Evolutionary conservation across 148 eudicot species (phyloP), one percentile per base, ranked within the genome.

Genomic region (Mesembryanthemum crystallinum): DNA sequence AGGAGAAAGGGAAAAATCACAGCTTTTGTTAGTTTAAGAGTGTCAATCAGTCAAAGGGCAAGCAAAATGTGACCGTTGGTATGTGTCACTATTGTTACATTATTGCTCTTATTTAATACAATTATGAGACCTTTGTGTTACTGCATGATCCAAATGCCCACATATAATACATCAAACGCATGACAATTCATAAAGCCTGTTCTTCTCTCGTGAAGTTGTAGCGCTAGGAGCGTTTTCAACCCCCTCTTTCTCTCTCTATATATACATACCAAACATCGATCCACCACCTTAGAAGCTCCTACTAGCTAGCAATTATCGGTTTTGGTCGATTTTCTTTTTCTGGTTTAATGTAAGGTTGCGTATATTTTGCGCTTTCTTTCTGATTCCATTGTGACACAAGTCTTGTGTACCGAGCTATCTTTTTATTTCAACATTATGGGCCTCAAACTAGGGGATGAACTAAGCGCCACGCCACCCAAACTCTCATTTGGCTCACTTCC

Each of bases 401-500:
- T 51, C 30, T 29, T 51, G 47, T 35, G 1, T 14, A 74, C 47
- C 25, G 21, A 24, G 12, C 37, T 30, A 28, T 11, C 21, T 29
- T 29, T 20, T 32, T 37, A 15, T 42, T 30, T 42, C 43, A 17
- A 0, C 8, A 29, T 47, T 15, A 81, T 81, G 83, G 68, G 49
- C 1, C 45, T 13, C 5, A 47, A 37, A 55, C 55, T 75, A 21
- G 28, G 69, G 5, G 77, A 77, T 67, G 74, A 60, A 12, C 15
- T 62, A 49, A 20, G 3, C 21, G 20, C 70, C 11, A 67, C 83
- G 5, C 83, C 83, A 35, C 92, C 90, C 0, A 87, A 88, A 72
- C 90, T 91, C 4, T 45, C 89, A 7, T 77, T 87, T 14, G 75
- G 76, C 2, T 72, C 80, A 20, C 82, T 89, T 1, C 91, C 90